These are phyloP conservation scores for Amaranthus hypochondriacus DNA, from an alignment of 148 eudicot species.

Conservation along the genomic window DNA sequence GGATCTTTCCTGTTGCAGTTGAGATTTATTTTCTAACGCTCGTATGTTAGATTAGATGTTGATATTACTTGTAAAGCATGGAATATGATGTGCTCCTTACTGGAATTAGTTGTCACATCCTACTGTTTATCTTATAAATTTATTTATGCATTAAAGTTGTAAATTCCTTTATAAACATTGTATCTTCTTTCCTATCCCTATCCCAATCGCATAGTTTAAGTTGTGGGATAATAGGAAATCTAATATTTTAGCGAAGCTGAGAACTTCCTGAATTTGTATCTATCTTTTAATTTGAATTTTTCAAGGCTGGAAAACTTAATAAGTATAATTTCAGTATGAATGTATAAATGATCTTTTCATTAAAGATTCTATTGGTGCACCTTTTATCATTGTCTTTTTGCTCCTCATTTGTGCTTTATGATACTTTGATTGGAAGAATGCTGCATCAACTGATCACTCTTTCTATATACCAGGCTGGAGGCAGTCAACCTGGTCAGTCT, in stretches of 20 bases:
- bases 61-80: background rate
- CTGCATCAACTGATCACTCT: constrained; percentile 39
- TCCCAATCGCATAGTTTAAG: too few relatives aligned
- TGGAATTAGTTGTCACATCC: too few relatives aligned
- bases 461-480: constrained; percentile 32
- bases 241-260: too few relatives aligned
- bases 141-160: background rate
- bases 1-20: background rate
- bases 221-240: too few relatives aligned
- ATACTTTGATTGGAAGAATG: constrained; percentile 4
- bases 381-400: background rate
- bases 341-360: background rate
- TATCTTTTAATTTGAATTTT: too few relatives aligned
- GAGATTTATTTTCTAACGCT: background rate
- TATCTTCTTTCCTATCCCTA: too few relatives aligned
- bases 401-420: constrained; percentile 1
- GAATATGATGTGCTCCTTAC: background rate
- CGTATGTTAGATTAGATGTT: background rate
- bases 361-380: background rate
- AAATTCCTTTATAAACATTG: too few relatives aligned
- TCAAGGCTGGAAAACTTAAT: too few relatives aligned
- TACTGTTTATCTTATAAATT: background rate
- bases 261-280: too few relatives aligned
- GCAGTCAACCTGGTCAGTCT: constrained; percentile 24
- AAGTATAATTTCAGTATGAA: background rate